Base-by-base conservation (phyloP, 2,329 filamentous ascomycete species). In the Calonectria fujianensis region DNA sequence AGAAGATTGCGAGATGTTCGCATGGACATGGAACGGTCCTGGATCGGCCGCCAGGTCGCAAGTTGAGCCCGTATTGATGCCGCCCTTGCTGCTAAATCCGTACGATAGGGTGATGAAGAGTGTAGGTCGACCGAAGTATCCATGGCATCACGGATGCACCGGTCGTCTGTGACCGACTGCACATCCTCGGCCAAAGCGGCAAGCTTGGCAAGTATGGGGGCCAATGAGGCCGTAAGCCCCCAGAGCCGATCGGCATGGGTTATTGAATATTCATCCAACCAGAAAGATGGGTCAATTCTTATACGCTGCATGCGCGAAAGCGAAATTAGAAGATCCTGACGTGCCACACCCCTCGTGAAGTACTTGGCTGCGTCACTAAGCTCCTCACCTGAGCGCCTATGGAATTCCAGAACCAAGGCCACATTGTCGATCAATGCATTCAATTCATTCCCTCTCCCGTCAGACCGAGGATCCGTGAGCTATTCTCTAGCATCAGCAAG, bases 401-500 rank as follows among this genome's bases (percentile, higher is more conserved):
- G 52, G 20, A 57, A 57, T 35, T 57, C 52, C 31, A 57, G 16
- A 35, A 57, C 35, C 31, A 57, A 57, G 16, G 29, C 52, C 29
- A 57, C 52, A 8, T 57, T 57, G 10, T 57, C 52, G 29, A 57
- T 57, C 3, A 57, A 13, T 3, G 18, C 29, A 57, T 32, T 57
- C 3, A 57, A 35, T 14, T 57, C 52, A 18, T 57, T 57, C 29
- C 52, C 52, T 57, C 35, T 57, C 5, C 52, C 52, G 52, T 57
- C 31, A 5, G 52, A 57, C n/a, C 52, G 13, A 35, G 52, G 52
- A 57, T 57, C 52, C 35, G 52, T 57, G 20, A 57, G 52, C 52
- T 57, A 18, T 35, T 35, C 18, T 24, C 52, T 57, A 20, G 5
- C 7, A 57, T 57, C 16, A 57, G 31, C 16, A 57, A 14, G 3